Percentiles rank a stretch among this genome's conserved stretches.
Conservation (phyloP, 1,284 basidiomycete species). For the Fomitopsis palustris region DNA sequence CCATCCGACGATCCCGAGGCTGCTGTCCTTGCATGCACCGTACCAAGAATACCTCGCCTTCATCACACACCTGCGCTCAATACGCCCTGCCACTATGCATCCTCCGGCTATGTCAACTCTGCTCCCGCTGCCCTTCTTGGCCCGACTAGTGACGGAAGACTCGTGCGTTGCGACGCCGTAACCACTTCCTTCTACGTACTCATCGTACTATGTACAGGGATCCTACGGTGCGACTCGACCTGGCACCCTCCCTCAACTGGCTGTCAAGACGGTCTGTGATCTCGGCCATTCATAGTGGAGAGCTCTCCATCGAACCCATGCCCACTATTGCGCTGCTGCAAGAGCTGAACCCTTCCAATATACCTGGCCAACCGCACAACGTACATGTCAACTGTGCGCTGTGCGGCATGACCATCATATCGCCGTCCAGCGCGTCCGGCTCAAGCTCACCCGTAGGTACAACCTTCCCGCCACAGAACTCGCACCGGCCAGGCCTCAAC, state of each 20-base stretch:
- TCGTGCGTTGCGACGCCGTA: constrained; percentile 57
- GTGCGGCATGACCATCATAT: constrained; percentile 62
- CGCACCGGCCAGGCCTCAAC: constrained; percentile 25
- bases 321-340: constrained; percentile 49
- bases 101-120: constrained; percentile 69
- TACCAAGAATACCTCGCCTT: constrained; percentile 88
- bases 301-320: constrained; percentile 88
- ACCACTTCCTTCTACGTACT: constrained; percentile 7
- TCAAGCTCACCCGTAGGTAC: constrained; percentile 17
- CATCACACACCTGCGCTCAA: constrained; percentile 73
- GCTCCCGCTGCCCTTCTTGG: constrained; percentile 79
- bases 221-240: constrained; percentile 87
- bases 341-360: constrained; percentile 42
- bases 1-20: constrained; percentile 28
- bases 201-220: constrained; percentile 54
- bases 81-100: constrained; percentile 57
- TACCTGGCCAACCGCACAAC: constrained; percentile 38
- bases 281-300: constrained; percentile 83
- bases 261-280: constrained; percentile 85
- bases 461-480: constrained; percentile 25
- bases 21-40: constrained; percentile 70
- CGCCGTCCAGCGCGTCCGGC: constrained; percentile 9
- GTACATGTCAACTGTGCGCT: constrained; percentile 60
- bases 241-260: constrained; percentile 95
- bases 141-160: constrained; percentile 83